phyloP scores from a whole-genome alignment of 2,329 filamentous ascomycete genomes.

The Rhinocladiella similis region DNA sequence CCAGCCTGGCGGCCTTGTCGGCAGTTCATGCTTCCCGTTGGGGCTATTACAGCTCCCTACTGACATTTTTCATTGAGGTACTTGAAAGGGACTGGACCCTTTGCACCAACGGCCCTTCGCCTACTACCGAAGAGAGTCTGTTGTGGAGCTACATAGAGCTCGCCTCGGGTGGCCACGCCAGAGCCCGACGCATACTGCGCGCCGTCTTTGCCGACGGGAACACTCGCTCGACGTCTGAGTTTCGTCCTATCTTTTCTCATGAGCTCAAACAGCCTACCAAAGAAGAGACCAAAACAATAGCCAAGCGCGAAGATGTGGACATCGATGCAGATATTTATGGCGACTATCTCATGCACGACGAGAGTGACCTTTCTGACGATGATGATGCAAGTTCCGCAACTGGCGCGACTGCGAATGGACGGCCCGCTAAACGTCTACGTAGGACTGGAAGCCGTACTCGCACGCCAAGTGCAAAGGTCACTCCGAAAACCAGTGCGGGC shows the following conservation, averaged over 20 bases:
- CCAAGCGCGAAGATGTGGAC: slow-evolving; percentile 45
- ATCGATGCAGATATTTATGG: slow-evolving; percentile 48
- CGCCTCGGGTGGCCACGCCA: slow-evolving; percentile 34
- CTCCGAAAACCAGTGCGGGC: slow-evolving; percentile 12
- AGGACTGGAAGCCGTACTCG: slow-evolving; percentile 13
- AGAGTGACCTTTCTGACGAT: slow-evolving; percentile 37
- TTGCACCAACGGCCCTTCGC: slow-evolving; percentile 12
- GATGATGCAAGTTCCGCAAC: slow-evolving; percentile 8
- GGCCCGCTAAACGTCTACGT: slow-evolving; percentile 11
- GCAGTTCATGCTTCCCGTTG: slow-evolving; percentile 58
- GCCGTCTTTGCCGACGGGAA: slow-evolving; percentile 50
- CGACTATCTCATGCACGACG: slow-evolving; percentile 43
- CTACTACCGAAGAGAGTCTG: slow-evolving; percentile 39
- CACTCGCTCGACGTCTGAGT: slow-evolving; percentile 39
- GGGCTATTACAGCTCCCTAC: slow-evolving; percentile 78
- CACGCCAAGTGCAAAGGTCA: slow-evolving; percentile 33
- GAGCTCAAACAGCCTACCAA: slow-evolving; percentile 41
- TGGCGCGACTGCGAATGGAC: slow-evolving; percentile 6
- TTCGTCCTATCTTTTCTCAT: slow-evolving; percentile 45
- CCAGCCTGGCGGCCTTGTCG: slow-evolving; percentile 54
- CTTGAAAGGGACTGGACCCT: slow-evolving; percentile 46
- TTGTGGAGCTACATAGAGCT: slow-evolving; percentile 44
- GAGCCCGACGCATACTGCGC: slow-evolving; percentile 44
- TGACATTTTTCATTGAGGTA: slow-evolving; percentile 65
- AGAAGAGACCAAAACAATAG: slow-evolving; percentile 33